Evolutionary conservation across 2,329 filamentous ascomycete species (phyloP).

Genomic region (Neoarthrinium moseri): DNA sequence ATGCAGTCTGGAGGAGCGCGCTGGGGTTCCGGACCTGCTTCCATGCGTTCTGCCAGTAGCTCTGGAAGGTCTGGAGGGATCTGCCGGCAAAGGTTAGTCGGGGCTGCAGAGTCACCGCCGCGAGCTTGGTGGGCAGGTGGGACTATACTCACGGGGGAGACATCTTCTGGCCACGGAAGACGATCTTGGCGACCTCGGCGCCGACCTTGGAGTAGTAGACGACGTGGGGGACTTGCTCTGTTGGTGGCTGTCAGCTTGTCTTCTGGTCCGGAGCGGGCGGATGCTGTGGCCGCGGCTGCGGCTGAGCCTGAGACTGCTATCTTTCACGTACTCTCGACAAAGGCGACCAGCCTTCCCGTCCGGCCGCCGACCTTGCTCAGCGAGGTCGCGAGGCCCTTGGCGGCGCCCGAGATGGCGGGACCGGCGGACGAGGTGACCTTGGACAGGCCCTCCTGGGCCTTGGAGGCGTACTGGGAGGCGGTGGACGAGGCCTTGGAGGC

Average conservation of each 20-base stretch:
- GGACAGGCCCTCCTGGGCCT: conserved; percentile 80
- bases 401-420: conserved; percentile 71
- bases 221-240: conserved; percentile 82
- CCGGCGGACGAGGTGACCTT: conserved; percentile 79
- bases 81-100: no score
- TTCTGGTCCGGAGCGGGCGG: background rate
- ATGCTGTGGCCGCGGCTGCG: background rate
- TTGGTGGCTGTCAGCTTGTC: background rate
- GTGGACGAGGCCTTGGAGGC: conserved; percentile 40
- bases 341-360: conserved; percentile 74
- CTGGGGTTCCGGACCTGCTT: conserved; percentile 70
- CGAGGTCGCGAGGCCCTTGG: conserved; percentile 63
- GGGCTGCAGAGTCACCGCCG: no score
- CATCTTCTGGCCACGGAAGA: conserved; percentile 90
- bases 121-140: background rate
- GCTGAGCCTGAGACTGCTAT: background rate
- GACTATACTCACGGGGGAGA: conserved; percentile 78
- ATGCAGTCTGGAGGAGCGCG: conserved; percentile 49
- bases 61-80: conserved; percentile 77
- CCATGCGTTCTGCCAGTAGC: conserved; percentile 75
- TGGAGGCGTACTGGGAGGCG: conserved; percentile 49
- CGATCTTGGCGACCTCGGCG: conserved; percentile 82
- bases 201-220: conserved; percentile 91
- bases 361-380: conserved; percentile 79
- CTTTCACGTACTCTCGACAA: conserved; percentile 76